phyloP scores from a whole-genome alignment of 2,329 filamentous ascomycete species.

The Ceratocystis lukuohia region DNA sequence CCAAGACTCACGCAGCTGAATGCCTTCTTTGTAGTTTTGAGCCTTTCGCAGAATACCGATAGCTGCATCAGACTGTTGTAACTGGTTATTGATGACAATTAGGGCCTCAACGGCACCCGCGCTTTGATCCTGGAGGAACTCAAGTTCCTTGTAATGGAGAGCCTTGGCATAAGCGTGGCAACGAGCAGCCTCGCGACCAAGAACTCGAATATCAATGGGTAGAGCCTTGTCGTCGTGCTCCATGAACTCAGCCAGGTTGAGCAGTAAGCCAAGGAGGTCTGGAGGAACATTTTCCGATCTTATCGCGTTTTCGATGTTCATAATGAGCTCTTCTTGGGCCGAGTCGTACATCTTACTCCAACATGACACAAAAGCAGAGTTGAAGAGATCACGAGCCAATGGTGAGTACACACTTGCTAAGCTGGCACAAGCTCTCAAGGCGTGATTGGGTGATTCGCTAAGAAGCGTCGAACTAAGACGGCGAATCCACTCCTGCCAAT shows the following conservation, averaged over 20 bases:
- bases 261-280: constrained; percentile 81
- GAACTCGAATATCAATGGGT: constrained; percentile 88
- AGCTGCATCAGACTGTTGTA: constrained; percentile 95
- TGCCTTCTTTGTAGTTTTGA: constrained; percentile 82
- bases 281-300: constrained; percentile 92
- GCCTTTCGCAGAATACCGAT: constrained; percentile 96
- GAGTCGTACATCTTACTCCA: constrained; percentile 97
- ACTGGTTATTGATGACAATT: constrained; percentile 98
- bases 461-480: constrained; percentile 90
- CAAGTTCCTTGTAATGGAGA: constrained; percentile 94
- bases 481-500: constrained; percentile 98
- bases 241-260: constrained; percentile 99
- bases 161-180: constrained; percentile 98
- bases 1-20: constrained; percentile 95
- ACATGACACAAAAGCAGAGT: constrained; percentile 96
- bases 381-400: constrained; percentile 86
- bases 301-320: constrained; percentile 88
- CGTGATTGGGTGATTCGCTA: constrained; percentile 90
- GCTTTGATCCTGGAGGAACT: constrained; percentile 96
- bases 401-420: constrained; percentile 85
- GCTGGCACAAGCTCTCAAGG: constrained; percentile 80
- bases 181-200: constrained; percentile 87
- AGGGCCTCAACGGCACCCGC: constrained; percentile 89
- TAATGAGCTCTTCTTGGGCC: constrained; percentile 91
- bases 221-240: constrained; percentile 98